phyloP scores from a whole-genome alignment of 352 stramenopile genomes.

The Pythium graminicola region DNA sequence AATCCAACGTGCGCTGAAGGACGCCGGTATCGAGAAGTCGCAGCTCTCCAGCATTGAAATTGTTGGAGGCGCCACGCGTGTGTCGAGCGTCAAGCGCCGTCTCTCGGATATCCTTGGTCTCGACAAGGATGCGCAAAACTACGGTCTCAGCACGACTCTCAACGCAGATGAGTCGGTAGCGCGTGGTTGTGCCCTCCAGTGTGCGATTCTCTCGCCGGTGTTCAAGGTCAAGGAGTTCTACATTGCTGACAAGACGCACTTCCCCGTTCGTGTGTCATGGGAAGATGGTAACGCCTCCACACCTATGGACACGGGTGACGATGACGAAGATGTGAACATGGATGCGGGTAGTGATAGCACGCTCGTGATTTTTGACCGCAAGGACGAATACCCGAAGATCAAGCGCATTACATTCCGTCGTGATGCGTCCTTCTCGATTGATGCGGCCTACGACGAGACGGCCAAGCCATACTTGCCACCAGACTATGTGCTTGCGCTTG shows the following conservation, averaged over 20 bases:
- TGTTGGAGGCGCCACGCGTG: constrained; percentile 93
- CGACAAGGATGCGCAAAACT: constrained; percentile 92
- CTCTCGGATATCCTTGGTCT: constrained; percentile 89
- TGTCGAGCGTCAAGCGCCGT: constrained; percentile 94
- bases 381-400: constrained; percentile 96
- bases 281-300: constrained; percentile 58
- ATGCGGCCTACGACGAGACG: constrained; percentile 84
- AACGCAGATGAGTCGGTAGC: constrained; percentile 98
- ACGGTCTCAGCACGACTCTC: constrained; percentile 97
- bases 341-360: constrained; percentile 71
- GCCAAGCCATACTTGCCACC: constrained; percentile 56
- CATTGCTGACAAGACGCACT: constrained; percentile 83
- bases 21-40: constrained; percentile 86
- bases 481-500: constrained; percentile 77
- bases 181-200: constrained; percentile 96
- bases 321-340: constrained; percentile 87
- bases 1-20: constrained; percentile 76
- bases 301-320: constrained; percentile 50
- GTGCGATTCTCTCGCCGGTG: constrained; percentile 96
- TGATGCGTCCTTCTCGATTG: constrained; percentile 90
- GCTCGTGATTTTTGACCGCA: constrained; percentile 93
- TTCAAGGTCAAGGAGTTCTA: constrained; percentile 96
- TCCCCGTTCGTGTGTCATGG: constrained; percentile 93
- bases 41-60: constrained; percentile 94
- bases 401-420: constrained; percentile 95